Evolutionary conservation across 805 yeast genomes (phyloP).

Genomic region (Yamadazyma endophytica): DNA sequence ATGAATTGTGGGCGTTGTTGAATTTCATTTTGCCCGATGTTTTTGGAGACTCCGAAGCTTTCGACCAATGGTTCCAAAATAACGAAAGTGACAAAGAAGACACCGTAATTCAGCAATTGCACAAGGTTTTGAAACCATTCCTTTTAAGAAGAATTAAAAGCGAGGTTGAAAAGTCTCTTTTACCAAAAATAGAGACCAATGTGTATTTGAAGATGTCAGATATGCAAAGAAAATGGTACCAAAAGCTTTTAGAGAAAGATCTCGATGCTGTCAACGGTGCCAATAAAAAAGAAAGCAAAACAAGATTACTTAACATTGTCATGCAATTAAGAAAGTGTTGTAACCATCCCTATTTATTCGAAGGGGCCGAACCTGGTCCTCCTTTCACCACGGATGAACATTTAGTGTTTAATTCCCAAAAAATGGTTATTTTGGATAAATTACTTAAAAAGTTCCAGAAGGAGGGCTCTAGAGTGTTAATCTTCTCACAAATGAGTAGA

Average conservation of each 20-base stretch:
- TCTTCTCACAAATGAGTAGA: conserved; percentile 82
- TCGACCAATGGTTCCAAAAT: conserved; percentile 68
- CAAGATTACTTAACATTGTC: conserved; percentile 71
- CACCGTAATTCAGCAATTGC: conserved; percentile 61
- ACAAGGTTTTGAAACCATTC: conserved; percentile 73
- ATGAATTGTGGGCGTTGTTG: conserved; percentile 77
- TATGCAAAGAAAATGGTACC: conserved; percentile 80
- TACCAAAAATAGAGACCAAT: conserved; percentile 73
- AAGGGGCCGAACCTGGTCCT: conserved; percentile 89
- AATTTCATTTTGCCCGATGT: conserved; percentile 77
- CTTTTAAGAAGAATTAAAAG: conserved; percentile 70
- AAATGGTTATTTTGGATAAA: conserved; percentile 67
- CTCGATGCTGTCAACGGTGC: conserved; percentile 85
- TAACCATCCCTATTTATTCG: conserved; percentile 80
- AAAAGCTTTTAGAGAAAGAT: conserved; percentile 71
- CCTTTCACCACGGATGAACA: conserved; percentile 86
- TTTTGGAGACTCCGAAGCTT: conserved; percentile 66
- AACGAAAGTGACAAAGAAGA: conserved; percentile 23
- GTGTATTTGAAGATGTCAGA: conserved; percentile 70
- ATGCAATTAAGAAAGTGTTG: conserved; percentile 85
- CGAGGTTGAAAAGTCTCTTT: conserved; percentile 74
- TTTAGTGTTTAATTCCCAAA: conserved; percentile 67
- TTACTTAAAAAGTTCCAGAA: conserved; percentile 54
- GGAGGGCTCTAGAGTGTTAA: conserved; percentile 74
- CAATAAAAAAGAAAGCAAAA: conserved; percentile 67